Base-by-base conservation (phyloP, 2,329 filamentous ascomycete genomes). In the Fusarium denticulatum region DNA sequence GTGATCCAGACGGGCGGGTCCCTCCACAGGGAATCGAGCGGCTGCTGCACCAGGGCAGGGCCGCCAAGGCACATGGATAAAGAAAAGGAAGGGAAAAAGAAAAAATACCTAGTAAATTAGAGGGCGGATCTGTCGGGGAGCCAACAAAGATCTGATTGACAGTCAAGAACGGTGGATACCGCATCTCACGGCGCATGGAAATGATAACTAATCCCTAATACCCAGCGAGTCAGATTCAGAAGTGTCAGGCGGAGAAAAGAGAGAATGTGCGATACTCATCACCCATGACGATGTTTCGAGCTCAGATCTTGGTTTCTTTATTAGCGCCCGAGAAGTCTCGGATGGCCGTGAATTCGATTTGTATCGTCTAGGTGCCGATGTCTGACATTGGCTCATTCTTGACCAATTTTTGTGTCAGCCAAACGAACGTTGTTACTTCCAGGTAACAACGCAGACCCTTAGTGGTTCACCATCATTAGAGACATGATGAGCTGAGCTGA, bases 1-100 rank as follows among this genome's bases (percentile, higher is more conserved):
- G 60, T 72, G 72, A 74, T 74, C 72, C 64, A 67, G 68, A 72
- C 68, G 55, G 68, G 60, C 58, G 72, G 72, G 59, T 60, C 67
- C 53, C 52, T 62, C 46, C 55, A 64, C 72, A 75, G 45, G 68
- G 64, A 72, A 75, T 74, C 72, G 72, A 55, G 67, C 52, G 43
- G 62, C 24, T 37, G 47, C 65, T 46, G 45, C 22, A 42, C 61
- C 34, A 70, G 67, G 71, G 43, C 34, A 71, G 67, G 71, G 43
- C 53, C 61, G 40, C 47, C 45, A 71, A 63, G 46, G 39, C 45
- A 64, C 43, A 55, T 64, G 53, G 50, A 39, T 34, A 39, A 28
- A 32, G 36, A 58, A 37, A 28, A 56, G 45, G 45, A 49, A 49
- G 30, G 28, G 47, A 24, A 49, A 32, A 50, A 14, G 28, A 42